These are phyloP conservation scores for Quercus dentata DNA, from an alignment of 306 rosid species.

Conservation along the genomic window DNA sequence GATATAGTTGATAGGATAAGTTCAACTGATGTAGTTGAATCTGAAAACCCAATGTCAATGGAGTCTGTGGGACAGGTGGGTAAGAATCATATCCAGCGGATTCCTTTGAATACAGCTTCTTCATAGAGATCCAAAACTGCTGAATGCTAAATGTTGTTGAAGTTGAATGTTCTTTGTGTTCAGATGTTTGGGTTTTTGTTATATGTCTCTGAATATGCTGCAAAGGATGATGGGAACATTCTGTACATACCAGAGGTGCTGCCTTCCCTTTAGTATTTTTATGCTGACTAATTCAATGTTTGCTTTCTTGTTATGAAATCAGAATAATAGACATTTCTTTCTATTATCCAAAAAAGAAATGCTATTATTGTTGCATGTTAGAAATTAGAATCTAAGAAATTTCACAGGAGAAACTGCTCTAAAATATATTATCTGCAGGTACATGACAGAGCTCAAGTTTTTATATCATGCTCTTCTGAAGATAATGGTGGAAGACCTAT, in stretches of 20 bases:
- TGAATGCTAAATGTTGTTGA: slow-evolving; percentile 9
- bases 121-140: slow-evolving; percentile 20
- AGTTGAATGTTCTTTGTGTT: slow-evolving; percentile 26
- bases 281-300: background rate
- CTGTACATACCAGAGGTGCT: slow-evolving; percentile 66
- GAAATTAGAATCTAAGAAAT: background rate
- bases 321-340: background rate
- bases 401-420: slow-evolving; percentile 11
- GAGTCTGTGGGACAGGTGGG: slow-evolving; percentile 80
- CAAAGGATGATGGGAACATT: slow-evolving; percentile 43
- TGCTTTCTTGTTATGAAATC: background rate
- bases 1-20: slow-evolving; percentile 46
- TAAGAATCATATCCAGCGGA: background rate
- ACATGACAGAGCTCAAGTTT: slow-evolving; percentile 95
- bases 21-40: slow-evolving; percentile 43
- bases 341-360: background rate
- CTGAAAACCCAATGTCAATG: slow-evolving; percentile 78
- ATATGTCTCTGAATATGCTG: slow-evolving; percentile 55
- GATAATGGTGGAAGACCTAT: slow-evolving; percentile 46
- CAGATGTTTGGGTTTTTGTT: slow-evolving; percentile 87
- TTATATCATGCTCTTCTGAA: slow-evolving; percentile 57
- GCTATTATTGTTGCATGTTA: background rate
- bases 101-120: slow-evolving; percentile 1
- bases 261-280: background rate
- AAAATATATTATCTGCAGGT: slow-evolving; percentile 48